Base-by-base conservation (phyloP, 169 alveolate genomes). In the Plasmodium chabaudi region DNA sequence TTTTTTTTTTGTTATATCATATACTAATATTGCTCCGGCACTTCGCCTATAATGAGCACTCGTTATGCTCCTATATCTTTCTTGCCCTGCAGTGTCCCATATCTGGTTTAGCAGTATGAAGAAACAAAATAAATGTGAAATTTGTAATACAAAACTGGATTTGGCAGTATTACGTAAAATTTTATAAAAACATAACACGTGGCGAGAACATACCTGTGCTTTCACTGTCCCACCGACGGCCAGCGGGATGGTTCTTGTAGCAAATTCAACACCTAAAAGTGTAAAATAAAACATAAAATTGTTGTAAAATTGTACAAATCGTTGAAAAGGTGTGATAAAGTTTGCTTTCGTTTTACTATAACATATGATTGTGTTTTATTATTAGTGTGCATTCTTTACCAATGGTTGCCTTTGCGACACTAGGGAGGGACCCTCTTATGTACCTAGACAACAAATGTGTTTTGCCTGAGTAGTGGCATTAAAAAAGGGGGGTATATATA, bases 81-180 rank as follows among this genome's bases (percentile, higher is more conserved):
- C 99, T 70, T 97, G 99, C 2, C 99, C 99, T 34, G 99, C 99
- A 1, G 99, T 97, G 75, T 97, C 99, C 98, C 97, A 94, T 53
- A 97, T 95, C 89, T 96, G 6, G 5, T 34, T 34, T 34, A 34
- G 42, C 96, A 44, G 96, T 94, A 86, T 97, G 1, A 94, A 21
- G 23, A 23, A 53, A 44, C 4, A 9, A 1, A 9, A 5, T 39
- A 60, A 75, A 68, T 75, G 71, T 25, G 53, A 44, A 46, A 5
- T 4, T 13, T 21, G 0, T 9, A 15, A 65, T 1, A 15, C 3
- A 5, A 42, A 10, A 42, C n/a, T 23, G 13, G 9, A 21, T 34
- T 9, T 63, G 34, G 23, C 13, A 27, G 27, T 64, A 39, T 1
- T 64, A 5, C 34, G 5, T 63, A 6, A n/a, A 34, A 7, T 64